Percentiles rank a stretch among this genome's conserved stretches.
phyloP scores from a whole-genome alignment of 495 filamentous ascomycete genomes.

The Parachaetomium inaequale region DNA sequence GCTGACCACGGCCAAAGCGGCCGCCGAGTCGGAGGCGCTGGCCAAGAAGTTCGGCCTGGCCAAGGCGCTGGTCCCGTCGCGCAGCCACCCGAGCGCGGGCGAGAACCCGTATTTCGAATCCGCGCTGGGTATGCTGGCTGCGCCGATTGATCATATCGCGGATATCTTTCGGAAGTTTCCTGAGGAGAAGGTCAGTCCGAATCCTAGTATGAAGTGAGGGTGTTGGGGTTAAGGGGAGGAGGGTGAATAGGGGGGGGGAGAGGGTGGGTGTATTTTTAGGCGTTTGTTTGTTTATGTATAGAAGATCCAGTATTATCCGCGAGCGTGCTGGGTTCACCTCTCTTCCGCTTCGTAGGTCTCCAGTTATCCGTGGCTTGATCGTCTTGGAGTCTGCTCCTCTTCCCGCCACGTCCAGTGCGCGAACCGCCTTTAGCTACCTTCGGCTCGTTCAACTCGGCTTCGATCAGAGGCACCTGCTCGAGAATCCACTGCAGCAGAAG shows the following conservation, averaged over 20 bases:
- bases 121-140: background rate
- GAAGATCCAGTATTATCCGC: too few relatives aligned
- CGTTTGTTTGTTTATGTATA: too few relatives aligned
- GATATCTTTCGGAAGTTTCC: slow-evolving; percentile 2
- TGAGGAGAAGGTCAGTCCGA: background rate
- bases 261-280: too few relatives aligned
- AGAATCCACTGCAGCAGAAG: slow-evolving; percentile 12
- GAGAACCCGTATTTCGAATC: slow-evolving; percentile 9
- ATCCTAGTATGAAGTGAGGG: background rate
- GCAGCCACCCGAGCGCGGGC: slow-evolving; percentile 7
- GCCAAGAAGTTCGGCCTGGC: slow-evolving; percentile 7
- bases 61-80: slow-evolving; percentile 1
- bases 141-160: slow-evolving; percentile 1
- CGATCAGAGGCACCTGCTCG: slow-evolving; percentile 10
- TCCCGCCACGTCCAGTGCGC: background rate
- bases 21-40: background rate
- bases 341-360: too few relatives aligned
- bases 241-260: too few relatives aligned
- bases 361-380: too few relatives aligned
- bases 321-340: too few relatives aligned
- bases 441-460: slow-evolving; percentile 6
- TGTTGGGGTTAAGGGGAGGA: background rate
- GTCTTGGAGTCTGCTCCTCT: too few relatives aligned
- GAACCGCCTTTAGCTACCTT: background rate
- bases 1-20: background rate